Evolutionary conservation across 2,329 filamentous ascomycete genomes (phyloP).

Genomic region (Trichoderma cornu-damae): DNA sequence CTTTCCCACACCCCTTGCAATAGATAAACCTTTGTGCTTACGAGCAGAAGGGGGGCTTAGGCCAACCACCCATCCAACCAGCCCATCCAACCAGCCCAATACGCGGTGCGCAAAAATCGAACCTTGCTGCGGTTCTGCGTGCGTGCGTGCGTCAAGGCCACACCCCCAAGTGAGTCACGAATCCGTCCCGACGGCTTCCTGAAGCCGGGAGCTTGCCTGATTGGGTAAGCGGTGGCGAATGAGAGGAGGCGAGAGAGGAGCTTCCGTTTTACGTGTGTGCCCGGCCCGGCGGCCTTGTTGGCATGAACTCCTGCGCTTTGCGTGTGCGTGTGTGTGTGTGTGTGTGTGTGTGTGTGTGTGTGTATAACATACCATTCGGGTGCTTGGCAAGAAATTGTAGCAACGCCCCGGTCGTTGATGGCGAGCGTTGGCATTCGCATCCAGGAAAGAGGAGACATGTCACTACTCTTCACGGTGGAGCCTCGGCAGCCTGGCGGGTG

Average conservation of each 20-base stretch:
- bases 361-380: too few species aligned
- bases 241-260: neutral
- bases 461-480: neutral
- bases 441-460: neutral
- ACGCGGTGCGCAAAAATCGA: neutral
- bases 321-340: too few species aligned
- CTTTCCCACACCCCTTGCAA: too few species aligned
- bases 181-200: constrained; percentile 16
- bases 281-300: neutral
- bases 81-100: neutral
- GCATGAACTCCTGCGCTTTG: neutral
- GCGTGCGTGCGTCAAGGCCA: neutral
- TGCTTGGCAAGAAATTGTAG: too few species aligned
- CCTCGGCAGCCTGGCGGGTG: neutral
- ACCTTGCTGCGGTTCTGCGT: neutral
- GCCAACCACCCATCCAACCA: too few species aligned
- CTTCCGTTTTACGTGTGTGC: neutral
- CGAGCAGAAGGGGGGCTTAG: too few species aligned
- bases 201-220: constrained; percentile 25
- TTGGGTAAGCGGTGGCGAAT: constrained; percentile 25
- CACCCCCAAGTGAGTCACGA: constrained; percentile 29
- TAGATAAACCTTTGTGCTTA: too few species aligned
- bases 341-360: too few species aligned
- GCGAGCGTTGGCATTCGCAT: too few species aligned
- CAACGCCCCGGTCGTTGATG: too few species aligned